phyloP scores from a whole-genome alignment of 208 protist species.

The Acanthamoeba rhysodes region DNA sequence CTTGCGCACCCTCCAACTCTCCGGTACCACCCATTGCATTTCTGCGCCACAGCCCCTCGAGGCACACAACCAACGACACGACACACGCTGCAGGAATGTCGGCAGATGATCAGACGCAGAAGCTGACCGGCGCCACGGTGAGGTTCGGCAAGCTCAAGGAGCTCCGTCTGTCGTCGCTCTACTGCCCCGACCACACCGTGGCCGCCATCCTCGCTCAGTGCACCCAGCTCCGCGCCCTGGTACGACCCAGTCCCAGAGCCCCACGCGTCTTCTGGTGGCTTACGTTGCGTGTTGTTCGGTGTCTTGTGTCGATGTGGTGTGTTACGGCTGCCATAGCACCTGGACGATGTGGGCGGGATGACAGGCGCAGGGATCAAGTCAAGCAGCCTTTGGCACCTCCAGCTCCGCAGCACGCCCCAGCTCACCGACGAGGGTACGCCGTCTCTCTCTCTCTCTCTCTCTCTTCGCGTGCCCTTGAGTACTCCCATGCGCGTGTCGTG shows the following conservation, averaged over 20 bases:
- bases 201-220: background rate
- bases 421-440: background rate
- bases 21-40: background rate
- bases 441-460: background rate
- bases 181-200: background rate
- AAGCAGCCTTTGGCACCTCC: background rate
- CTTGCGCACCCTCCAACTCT: background rate
- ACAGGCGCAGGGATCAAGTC: conserved; percentile 15
- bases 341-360: conserved; percentile 17
- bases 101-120: background rate
- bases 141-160: background rate
- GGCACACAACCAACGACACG: background rate
- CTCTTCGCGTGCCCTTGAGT: background rate
- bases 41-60: background rate
- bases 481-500: background rate
- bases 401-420: background rate
- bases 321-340: background rate
- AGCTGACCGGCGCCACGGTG: background rate
- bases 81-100: background rate
- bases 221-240: background rate
- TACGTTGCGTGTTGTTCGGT: background rate
- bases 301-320: background rate
- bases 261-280: background rate
- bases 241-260: background rate
- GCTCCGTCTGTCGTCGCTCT: conserved; percentile 14